Percentiles rank a stretch among this genome's conserved stretches.
phyloP scores from a whole-genome alignment of 2,329 filamentous ascomycete genomes.

The Hymenoscyphus occultus region DNA sequence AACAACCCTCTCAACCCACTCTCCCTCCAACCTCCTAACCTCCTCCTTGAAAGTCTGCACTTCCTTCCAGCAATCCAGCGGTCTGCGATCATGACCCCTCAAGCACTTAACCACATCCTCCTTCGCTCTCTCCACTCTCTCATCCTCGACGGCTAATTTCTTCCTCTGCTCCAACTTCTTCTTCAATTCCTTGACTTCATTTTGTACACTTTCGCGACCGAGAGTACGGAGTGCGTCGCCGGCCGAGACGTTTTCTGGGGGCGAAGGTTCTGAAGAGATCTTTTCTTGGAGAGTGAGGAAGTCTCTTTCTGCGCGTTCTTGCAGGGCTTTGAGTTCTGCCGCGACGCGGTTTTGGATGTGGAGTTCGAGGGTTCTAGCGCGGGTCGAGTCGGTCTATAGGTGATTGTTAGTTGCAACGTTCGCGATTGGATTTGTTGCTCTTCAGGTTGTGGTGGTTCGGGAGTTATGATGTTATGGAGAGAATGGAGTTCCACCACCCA shows the following conservation, averaged over 20 bases:
- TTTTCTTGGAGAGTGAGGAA: constrained; percentile 68
- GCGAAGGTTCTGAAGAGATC: constrained; percentile 42
- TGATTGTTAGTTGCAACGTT: not conserved
- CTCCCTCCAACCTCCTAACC: constrained; percentile 80
- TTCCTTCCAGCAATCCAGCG: constrained; percentile 92
- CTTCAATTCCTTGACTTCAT: constrained; percentile 58
- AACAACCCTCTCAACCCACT: constrained; percentile 82
- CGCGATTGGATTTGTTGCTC: not conserved
- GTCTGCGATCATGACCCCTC: constrained; percentile 78
- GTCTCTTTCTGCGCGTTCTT: constrained; percentile 64
- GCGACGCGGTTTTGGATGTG: constrained; percentile 85
- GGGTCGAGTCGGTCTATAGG: constrained; percentile 79
- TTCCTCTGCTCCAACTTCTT: constrained; percentile 59
- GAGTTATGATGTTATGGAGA: not conserved
- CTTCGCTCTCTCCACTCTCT: constrained; percentile 70
- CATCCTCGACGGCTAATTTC: constrained; percentile 67
- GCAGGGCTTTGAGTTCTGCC: constrained; percentile 78
- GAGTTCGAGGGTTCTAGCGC: constrained; percentile 77
- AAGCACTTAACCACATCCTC: constrained; percentile 76
- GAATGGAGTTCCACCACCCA: constrained; percentile 1
- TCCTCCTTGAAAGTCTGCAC: constrained; percentile 87
- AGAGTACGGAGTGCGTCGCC: constrained; percentile 36
- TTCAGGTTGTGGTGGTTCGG: not conserved
- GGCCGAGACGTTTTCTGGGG: constrained; percentile 26
- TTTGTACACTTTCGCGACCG: constrained; percentile 50